Conservation (phyloP, 441 rosid species). For the Aleurites moluccanus region DNA sequence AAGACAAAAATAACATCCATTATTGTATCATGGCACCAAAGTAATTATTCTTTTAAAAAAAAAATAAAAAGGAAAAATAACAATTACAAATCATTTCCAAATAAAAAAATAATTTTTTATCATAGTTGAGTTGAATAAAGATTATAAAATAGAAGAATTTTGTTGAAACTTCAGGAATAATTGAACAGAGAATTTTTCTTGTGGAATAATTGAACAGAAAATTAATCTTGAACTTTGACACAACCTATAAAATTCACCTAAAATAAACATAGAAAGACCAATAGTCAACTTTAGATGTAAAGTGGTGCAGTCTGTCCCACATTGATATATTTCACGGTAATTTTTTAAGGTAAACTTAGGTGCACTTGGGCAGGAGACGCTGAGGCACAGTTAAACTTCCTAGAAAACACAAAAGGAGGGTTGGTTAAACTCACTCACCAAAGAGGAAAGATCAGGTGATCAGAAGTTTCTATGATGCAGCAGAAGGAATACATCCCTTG, state of each 20-base stretch:
- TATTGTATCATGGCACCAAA: neutral
- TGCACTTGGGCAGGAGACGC: neutral
- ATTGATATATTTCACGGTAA: neutral
- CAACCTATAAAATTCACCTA: neutral
- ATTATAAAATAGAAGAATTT: too few relatives aligned
- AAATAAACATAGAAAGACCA: constrained; percentile 3
- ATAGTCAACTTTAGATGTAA: neutral
- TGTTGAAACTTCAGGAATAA: neutral
- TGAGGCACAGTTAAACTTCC: neutral
- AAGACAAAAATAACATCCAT: constrained; percentile 6
- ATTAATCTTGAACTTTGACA: neutral
- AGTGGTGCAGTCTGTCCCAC: neutral
- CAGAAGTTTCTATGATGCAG: neutral
- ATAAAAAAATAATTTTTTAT: neutral
- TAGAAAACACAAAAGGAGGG: neutral
- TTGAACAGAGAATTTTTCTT: neutral
- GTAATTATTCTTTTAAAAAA: neutral
- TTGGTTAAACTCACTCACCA: neutral
- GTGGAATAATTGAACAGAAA: neutral
- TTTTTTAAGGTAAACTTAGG: neutral
- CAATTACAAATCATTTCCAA: neutral
- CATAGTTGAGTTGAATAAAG: neutral
- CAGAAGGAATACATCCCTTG: neutral
- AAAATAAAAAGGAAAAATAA: neutral
- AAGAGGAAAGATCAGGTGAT: neutral